phyloP scores from a whole-genome alignment of 2,329 filamentous ascomycete species.

The Biscogniauxia sp. region DNA sequence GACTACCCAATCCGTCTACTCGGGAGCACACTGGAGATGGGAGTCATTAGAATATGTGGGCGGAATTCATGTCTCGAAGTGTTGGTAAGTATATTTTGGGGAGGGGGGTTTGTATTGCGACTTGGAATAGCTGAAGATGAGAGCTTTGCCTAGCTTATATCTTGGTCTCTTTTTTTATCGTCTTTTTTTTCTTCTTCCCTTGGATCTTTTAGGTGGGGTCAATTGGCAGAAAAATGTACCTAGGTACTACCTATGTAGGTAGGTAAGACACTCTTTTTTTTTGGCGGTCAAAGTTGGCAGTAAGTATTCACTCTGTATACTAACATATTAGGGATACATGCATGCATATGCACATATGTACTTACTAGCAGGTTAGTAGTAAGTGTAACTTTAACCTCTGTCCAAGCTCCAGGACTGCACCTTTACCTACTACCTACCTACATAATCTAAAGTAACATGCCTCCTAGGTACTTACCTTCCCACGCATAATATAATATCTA shows the following conservation, averaged over 20 bases:
- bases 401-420: too few species aligned
- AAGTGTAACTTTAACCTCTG: too few species aligned
- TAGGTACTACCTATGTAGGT: too few species aligned
- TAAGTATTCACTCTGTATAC: conserved; percentile 7
- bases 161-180: too few species aligned
- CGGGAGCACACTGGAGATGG: too few species aligned
- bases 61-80: not conserved
- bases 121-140: not conserved
- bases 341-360: not conserved
- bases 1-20: not conserved
- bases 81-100: not conserved
- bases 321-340: not conserved
- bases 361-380: too few species aligned
- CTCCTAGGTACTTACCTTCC: too few species aligned
- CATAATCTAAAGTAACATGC: not conserved
- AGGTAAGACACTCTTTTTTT: conserved; percentile 27
- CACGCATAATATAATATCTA: too few species aligned
- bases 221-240: not conserved
- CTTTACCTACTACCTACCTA: too few species aligned
- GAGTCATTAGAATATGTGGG: too few species aligned
- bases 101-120: conserved; percentile 1
- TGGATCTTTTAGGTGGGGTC: not conserved
- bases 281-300: conserved; percentile 47
- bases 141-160: not conserved
- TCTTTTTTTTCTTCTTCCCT: not conserved